phyloP scores from a whole-genome alignment of 2,329 filamentous ascomycete genomes.

The Acephala macrosclerotiorum region DNA sequence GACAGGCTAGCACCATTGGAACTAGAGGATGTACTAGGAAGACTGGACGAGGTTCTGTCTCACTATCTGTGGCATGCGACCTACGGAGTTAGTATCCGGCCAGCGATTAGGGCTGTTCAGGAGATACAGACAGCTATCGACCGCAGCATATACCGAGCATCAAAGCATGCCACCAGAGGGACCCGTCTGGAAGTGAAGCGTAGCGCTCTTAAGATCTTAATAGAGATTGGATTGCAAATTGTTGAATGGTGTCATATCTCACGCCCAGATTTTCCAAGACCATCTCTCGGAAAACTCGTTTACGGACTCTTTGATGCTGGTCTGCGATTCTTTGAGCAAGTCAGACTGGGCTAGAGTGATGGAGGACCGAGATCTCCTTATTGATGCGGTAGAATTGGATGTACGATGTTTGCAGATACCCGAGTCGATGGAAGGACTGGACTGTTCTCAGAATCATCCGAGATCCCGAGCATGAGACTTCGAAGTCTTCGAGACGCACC shows the following conservation, averaged over 20 bases:
- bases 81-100: neutral
- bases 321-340: slow-evolving; percentile 20
- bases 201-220: slow-evolving; percentile 22
- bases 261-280: slow-evolving; percentile 17
- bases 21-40: neutral
- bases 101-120: neutral
- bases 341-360: slow-evolving; percentile 11
- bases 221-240: slow-evolving; percentile 22
- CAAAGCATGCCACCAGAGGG: slow-evolving; percentile 10
- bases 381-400: slow-evolving; percentile 13
- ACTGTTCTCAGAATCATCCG: slow-evolving; percentile 17
- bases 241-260: slow-evolving; percentile 15
- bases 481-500: slow-evolving; percentile 4
- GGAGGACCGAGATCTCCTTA: slow-evolving; percentile 12
- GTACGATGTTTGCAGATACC: slow-evolving; percentile 12
- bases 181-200: slow-evolving; percentile 21
- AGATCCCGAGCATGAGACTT: slow-evolving; percentile 7
- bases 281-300: slow-evolving; percentile 25
- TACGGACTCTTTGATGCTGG: slow-evolving; percentile 22
- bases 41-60: neutral
- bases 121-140: slow-evolving; percentile 2
- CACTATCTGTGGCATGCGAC: neutral
- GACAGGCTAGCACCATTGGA: neutral
- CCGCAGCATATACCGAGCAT: slow-evolving; percentile 11
- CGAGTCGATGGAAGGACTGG: slow-evolving; percentile 21